These are phyloP conservation scores for Candida stauntonica DNA, from an alignment of 805 yeast species.

Conservation along the genomic window DNA sequence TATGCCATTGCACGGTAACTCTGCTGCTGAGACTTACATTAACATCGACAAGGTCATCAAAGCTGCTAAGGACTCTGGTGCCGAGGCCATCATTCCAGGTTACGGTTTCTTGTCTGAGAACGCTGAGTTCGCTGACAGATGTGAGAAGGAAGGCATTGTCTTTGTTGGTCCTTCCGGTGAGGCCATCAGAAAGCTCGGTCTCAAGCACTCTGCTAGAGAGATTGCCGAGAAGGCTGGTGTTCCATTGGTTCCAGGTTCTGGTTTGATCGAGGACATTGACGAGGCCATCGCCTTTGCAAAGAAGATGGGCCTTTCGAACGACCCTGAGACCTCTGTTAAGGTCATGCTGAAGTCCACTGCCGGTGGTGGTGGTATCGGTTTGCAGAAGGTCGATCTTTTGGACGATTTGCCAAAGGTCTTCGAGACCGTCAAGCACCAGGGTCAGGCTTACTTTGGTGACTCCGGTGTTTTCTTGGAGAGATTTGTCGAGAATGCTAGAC, in stretches of 20 bases:
- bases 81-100: conserved; percentile 97
- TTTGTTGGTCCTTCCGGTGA: conserved; percentile 98
- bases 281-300: conserved; percentile 79
- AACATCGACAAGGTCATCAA: conserved; percentile 77
- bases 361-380: conserved; percentile 99
- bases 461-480: conserved; percentile 93
- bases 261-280: conserved; percentile 60
- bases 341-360: conserved; percentile 97
- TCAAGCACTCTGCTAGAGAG: conserved; percentile 95
- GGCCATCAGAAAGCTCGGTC: conserved; percentile 84
- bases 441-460: conserved; percentile 89
- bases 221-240: conserved; percentile 90
- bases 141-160: conserved; percentile 75
- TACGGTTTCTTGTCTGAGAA: conserved; percentile 95
- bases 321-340: conserved; percentile 55
- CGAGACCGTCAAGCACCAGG: conserved; percentile 91
- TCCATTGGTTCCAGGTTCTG: conserved; percentile 97
- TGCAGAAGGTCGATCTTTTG: conserved; percentile 85
- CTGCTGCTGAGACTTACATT: conserved; percentile 90
- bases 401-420: conserved; percentile 80
- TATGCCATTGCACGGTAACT: conserved; percentile 69
- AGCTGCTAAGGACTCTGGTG: conserved; percentile 79
- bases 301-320: conserved; percentile 42
- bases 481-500: conserved; percentile 92
- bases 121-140: conserved; percentile 90